Evolutionary conservation across 352 stramenopile species (phyloP), one percentile per base, ranked within the genome.

Genomic region (Phytophthora syringae): DNA sequence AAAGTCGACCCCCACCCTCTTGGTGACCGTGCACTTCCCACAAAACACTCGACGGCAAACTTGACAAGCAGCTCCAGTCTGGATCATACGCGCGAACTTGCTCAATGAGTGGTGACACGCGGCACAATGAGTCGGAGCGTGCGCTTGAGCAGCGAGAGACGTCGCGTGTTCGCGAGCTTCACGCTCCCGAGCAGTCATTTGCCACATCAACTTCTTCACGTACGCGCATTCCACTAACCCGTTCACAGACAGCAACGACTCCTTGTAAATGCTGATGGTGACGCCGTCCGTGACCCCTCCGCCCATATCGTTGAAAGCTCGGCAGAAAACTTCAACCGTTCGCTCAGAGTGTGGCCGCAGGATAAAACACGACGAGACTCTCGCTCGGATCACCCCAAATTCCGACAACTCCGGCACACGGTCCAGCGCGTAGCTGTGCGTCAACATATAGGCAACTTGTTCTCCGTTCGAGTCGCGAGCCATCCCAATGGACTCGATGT

Each of bases 161-260:
- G 52, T 65, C n/a, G 42, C 53, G 30, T 73, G 71, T 13, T 66
- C 54, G 15, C 40, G 56, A 5, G 64, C 58, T 51, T 79, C 56
- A 25, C 18, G 49, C 32, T 75, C 60, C 1, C 71, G 54, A 30
- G 53, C 62, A 9, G 51, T 57, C 65, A 86, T 82, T 39, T 86
- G 66, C 78, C 77, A 87, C 50, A 68, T 83, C 25, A 89, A 67
- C 48, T 89, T 89, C 67, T 89, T 89, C 42, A 83, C 73, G 57
- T 86, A 71, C 7, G 74, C 61, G 44, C 73, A 87, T 24, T 86
- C 69, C 27, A 81, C 74, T 1, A 86, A 32, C 6, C 74, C 74
- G 18, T 75, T 42, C 2, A 66, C 51, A 10, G 77, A 49, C 7
- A 82, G 54, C 48, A 86, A 22, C 21, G 69, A 67, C 4, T 88